A percentile compares a stretch with the other conserved stretches of the same genome.
Evolutionary conservation across 2,329 filamentous ascomycete genomes (phyloP).

Genomic region (Erysiphe pulchra): DNA sequence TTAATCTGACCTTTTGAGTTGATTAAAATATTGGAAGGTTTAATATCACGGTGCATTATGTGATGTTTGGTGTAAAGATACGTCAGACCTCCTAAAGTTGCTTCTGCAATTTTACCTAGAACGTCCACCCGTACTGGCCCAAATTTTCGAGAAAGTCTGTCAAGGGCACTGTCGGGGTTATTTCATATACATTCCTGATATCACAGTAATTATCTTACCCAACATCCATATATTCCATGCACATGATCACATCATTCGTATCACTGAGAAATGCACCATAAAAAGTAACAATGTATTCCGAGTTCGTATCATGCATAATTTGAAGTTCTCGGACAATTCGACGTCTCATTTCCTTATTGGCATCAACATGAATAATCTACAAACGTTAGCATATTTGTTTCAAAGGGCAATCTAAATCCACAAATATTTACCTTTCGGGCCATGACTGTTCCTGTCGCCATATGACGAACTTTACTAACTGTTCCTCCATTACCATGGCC

Average conservation of each 20-base stretch:
- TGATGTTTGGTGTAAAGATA: conserved; percentile 90
- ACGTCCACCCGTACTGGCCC: conserved; percentile 90
- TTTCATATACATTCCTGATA: background rate
- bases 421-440: conserved; percentile 55
- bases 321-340: conserved; percentile 91
- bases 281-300: conserved; percentile 88
- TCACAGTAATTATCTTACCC: conserved; percentile 37
- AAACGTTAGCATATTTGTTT: background rate
- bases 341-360: conserved; percentile 89
- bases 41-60: conserved; percentile 98
- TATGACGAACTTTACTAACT: conserved; percentile 92
- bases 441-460: conserved; percentile 88
- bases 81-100: conserved; percentile 72
- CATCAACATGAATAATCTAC: conserved; percentile 91
- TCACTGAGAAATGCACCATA: conserved; percentile 95
- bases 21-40: conserved; percentile 89
- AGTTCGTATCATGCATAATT: conserved; percentile 96
- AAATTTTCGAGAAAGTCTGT: conserved; percentile 82
- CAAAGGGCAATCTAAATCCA: background rate
- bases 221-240: conserved; percentile 99
- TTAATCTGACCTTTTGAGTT: conserved; percentile 92
- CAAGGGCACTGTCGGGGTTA: conserved; percentile 44
- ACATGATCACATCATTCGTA: conserved; percentile 95
- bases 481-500: conserved; percentile 93
- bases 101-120: conserved; percentile 89